A percentile compares a stretch with the other conserved stretches of the same genome.
Evolutionary conservation across 1,139 yeast genomes (phyloP).

Genomic region (Nakaseomyces uthaithaninus): DNA sequence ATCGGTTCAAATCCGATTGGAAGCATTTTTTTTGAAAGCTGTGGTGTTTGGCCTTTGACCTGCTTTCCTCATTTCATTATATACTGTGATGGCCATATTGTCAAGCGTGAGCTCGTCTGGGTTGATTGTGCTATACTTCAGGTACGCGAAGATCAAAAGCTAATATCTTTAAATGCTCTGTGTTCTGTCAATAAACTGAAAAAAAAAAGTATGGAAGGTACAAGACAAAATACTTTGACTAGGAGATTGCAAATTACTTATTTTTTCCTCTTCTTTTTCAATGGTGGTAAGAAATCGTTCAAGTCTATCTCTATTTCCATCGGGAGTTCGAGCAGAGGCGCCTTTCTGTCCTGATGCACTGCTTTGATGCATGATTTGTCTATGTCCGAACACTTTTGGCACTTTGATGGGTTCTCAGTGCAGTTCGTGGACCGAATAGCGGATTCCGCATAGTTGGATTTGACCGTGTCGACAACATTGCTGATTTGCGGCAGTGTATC

Average conservation of each 20-base stretch:
- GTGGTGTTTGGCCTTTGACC: too few relatives aligned
- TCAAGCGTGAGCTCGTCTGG: too few relatives aligned
- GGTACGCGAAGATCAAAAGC: too few relatives aligned
- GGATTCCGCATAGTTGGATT: conserved; percentile 3
- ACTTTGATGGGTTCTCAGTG: conserved; percentile 4
- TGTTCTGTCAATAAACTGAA: too few relatives aligned
- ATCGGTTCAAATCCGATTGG: conserved; percentile 37
- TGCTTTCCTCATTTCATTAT: too few relatives aligned
- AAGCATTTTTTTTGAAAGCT: conserved; percentile 32
- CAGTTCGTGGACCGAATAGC: conserved; percentile 3
- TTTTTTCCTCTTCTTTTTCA: background rate
- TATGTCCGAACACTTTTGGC: conserved; percentile 1
- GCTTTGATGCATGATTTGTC: conserved; percentile 4
- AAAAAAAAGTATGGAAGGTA: too few relatives aligned
- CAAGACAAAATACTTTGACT: too few relatives aligned
- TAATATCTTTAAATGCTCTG: too few relatives aligned
- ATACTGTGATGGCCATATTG: too few relatives aligned
- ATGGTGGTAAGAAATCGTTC: background rate
- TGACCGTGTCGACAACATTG: background rate
- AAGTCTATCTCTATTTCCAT: conserved; percentile 4
- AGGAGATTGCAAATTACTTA: too few relatives aligned
- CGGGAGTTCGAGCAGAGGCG: too few relatives aligned
- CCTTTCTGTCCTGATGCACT: background rate
- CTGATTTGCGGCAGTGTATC: background rate
- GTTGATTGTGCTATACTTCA: too few relatives aligned